Conservation (phyloP, 2,329 filamentous ascomycete genomes). For the Verticillium tricorpus region DNA sequence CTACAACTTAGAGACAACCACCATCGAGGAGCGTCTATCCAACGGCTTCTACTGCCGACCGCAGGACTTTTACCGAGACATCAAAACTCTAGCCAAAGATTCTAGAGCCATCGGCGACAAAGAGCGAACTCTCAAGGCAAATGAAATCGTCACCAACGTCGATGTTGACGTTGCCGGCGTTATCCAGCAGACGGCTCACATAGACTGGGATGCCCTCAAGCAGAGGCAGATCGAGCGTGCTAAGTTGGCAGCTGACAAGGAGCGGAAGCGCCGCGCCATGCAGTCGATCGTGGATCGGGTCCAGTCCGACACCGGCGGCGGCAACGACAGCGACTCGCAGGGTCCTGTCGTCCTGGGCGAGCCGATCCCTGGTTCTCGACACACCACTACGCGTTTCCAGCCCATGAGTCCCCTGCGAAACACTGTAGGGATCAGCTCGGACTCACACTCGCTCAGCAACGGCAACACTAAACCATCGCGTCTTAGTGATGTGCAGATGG, state of each 20-base stretch:
- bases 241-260: conserved; percentile 54
- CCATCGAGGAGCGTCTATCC: conserved; percentile 91
- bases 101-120: conserved; percentile 77
- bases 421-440: conserved; percentile 41
- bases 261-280: conserved; percentile 57
- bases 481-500: conserved; percentile 58
- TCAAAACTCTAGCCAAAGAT: conserved; percentile 80
- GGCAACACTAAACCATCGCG: conserved; percentile 48
- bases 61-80: conserved; percentile 83
- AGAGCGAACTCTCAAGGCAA: conserved; percentile 78
- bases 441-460: conserved; percentile 44
- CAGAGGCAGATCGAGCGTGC: conserved; percentile 64
- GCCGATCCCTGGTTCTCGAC: conserved; percentile 50
- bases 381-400: conserved; percentile 48
- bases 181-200: conserved; percentile 59
- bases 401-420: conserved; percentile 56
- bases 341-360: conserved; percentile 61
- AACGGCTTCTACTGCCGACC: conserved; percentile 95
- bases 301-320: conserved; percentile 45
- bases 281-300: conserved; percentile 48
- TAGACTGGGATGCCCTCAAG: conserved; percentile 82
- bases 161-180: conserved; percentile 86
- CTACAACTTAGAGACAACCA: conserved; percentile 90
- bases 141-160: conserved; percentile 87
- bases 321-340: conserved; percentile 49